phyloP scores from a whole-genome alignment of 768 basidiomycete genomes.

The Boletus coccyginus region DNA sequence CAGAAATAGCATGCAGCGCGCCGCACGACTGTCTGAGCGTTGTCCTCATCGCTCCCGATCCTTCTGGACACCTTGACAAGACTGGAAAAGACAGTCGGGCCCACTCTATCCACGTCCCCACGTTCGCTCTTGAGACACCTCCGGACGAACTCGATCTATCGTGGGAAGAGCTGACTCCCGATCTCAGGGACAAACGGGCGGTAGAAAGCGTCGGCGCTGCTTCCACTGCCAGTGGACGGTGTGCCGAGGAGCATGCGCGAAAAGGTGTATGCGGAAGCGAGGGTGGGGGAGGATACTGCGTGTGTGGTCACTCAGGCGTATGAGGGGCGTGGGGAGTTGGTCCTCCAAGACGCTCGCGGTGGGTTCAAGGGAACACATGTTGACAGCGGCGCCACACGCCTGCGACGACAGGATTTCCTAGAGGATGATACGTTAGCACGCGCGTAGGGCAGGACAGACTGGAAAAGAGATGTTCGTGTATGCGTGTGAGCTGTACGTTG shows the following conservation, averaged over 20 bases:
- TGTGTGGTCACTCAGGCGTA: constrained; percentile 43
- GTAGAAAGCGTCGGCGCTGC: constrained; percentile 81
- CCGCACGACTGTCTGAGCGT: too few relatives aligned
- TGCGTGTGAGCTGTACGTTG: constrained; percentile 78
- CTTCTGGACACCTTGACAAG: too few relatives aligned
- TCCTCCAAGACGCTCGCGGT: constrained; percentile 64
- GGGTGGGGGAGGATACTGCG: constrained; percentile 51
- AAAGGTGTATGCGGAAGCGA: constrained; percentile 75
- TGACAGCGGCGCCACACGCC: constrained; percentile 88
- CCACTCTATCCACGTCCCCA: constrained; percentile 69
- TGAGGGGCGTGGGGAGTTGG: constrained; percentile 63
- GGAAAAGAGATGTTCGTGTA: constrained; percentile 85
- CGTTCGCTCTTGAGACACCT: too few relatives aligned
- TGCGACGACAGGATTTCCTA: constrained; percentile 86
- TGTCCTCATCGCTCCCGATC: too few relatives aligned
- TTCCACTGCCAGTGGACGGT: constrained; percentile 41
- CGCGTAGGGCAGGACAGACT: constrained; percentile 45
- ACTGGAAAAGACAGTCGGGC: too few relatives aligned
- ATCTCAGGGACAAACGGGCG: constrained; percentile 85
- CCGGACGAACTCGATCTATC: constrained; percentile 82
- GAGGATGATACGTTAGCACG: too few relatives aligned
- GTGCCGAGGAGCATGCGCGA: constrained; percentile 85
- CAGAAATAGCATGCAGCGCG: too few relatives aligned
- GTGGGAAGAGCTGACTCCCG: constrained; percentile 67
- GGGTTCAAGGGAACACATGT: constrained; percentile 71